Evolutionary conservation across 106 monocot species (phyloP), one percentile per base, ranked within the genome.

Genomic region (Narthecium ossifragum): DNA sequence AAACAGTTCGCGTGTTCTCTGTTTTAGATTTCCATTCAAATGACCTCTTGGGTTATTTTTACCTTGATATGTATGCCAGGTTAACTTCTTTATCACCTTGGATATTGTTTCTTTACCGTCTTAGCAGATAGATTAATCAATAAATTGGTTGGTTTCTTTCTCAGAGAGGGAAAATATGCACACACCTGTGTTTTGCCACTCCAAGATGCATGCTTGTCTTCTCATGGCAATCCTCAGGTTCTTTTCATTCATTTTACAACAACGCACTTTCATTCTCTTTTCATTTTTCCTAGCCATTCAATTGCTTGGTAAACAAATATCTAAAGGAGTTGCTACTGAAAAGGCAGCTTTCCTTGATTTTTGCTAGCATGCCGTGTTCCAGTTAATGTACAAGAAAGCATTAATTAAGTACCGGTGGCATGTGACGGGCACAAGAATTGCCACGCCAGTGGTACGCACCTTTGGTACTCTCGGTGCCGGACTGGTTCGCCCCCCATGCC

Each of bases 1-100:
- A 85, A 58, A 71, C 78, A 51, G 87, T 98, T 66, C 45, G 62
- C 33, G 27, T 91, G 45, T 98, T 78, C 66, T 75, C 84, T 69
- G 87, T 91, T 68, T 51, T 51, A 22, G 90, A 91, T 70, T 55
- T 61, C 20, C 85, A 66, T 72, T 79, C 80, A 41, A 67, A 29
- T 66, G 91, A 91, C 62, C 79, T 98, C 10, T 51, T 98, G 65
- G 98, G 98, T 63, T 98, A 91, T 45, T 81, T 98, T 66, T 98
- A 82, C 54, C 79, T 98, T 31, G 98, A 98, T 61, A 69, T 84
- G 29, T 79, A 79, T 73, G 73, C 78, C 39, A 98, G 98, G 98
- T 98, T 40, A 8, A 32, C 50, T 74, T 53, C 59, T 26, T 59
- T 26, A 21, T 14, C 9, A 18, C 39, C 45, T 28, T 46, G 6